Evolutionary conservation across 164 flowering plant species (phyloP), one percentile per base, ranked within the genome.

Genomic region (Chimonanthus praecox): DNA sequence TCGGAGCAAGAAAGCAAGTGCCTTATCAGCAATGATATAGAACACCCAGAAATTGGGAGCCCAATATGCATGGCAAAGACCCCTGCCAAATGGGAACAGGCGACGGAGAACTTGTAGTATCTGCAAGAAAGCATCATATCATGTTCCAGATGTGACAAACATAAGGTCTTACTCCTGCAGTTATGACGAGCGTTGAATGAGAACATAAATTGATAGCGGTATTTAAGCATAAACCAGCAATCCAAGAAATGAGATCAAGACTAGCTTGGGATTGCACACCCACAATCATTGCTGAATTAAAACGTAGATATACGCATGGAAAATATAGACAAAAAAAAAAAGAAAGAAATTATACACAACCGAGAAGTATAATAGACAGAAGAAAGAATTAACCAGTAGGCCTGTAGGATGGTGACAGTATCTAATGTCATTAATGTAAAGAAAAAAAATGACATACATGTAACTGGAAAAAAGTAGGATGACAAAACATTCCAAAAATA

Each of bases 11-110:
- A 88, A 86, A 48, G 90, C 84, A 58, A 92, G 79, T 62, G 77
- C 84, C 84, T 95, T 93, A 79, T 95, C 99, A 11, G 85, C 73
- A 65, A 90, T 72, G 46, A 95, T 93, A 79, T 93, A 95, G 69
- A 95, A 90, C 5, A 88, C 97, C 99, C 98, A 93, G 74, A 95
- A 88, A 79, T 95, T 95, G 66, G 99, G 99, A 73, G 99, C 99
- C 99, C 98, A 93, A 72, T 90, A 93, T 69, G 99, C 97, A 87
- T 93, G 99, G 82, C 99, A 93, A 69, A 95, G 90, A 65, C 99
- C 98, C 85, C 98, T 88, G 48, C 97, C 98, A 78, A 95, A 95
- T 66, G 99, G 98, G 86, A 95, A 95, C 91, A 95, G 83, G 71
- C 97, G 94, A n/a, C 69, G 78, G 60, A 95, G 73, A 67, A 95